A percentile compares a stretch with the other conserved stretches of the same genome.
phyloP scores from a whole-genome alignment of 768 basidiomycete genomes.

The Podaxis sp. region DNA sequence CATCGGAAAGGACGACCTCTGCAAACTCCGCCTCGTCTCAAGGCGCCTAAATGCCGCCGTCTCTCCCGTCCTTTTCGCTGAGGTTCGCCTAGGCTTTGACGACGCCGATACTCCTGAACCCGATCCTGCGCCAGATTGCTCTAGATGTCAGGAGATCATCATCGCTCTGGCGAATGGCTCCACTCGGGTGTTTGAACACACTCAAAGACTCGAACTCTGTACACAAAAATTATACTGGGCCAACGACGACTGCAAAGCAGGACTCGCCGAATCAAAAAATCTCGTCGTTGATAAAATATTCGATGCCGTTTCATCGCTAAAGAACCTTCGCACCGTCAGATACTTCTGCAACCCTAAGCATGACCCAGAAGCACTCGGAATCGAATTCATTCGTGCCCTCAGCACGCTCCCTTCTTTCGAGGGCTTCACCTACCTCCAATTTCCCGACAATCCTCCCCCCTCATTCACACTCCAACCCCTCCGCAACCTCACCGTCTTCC shows the following conservation, averaged over 20 bases:
- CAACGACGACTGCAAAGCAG: background rate
- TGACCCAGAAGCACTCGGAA: background rate
- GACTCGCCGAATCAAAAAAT: background rate
- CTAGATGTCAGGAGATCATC: slow-evolving; percentile 10
- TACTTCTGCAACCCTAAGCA: background rate
- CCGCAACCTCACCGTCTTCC: background rate
- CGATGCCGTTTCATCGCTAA: background rate
- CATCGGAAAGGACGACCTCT: background rate
- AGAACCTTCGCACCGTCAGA: background rate
- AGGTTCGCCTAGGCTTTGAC: background rate
- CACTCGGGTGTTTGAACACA: background rate
- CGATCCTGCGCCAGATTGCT: background rate
- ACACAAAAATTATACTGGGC: background rate
- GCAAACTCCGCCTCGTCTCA: slow-evolving; percentile 9
- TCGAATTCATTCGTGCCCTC: slow-evolving; percentile 1
- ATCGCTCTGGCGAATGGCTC: background rate
- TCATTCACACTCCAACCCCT: slow-evolving; percentile 6
- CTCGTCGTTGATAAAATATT: background rate
- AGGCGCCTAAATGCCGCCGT: background rate
- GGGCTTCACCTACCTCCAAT: background rate
- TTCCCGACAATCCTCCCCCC: background rate
- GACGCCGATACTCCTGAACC: background rate
- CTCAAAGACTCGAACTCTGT: background rate
- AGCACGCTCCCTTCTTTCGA: slow-evolving; percentile 1
- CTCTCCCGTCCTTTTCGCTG: slow-evolving; percentile 2